Base-by-base conservation (phyloP, 2,329 filamentous ascomycete species). In the Epichloe brachyelytri region DNA sequence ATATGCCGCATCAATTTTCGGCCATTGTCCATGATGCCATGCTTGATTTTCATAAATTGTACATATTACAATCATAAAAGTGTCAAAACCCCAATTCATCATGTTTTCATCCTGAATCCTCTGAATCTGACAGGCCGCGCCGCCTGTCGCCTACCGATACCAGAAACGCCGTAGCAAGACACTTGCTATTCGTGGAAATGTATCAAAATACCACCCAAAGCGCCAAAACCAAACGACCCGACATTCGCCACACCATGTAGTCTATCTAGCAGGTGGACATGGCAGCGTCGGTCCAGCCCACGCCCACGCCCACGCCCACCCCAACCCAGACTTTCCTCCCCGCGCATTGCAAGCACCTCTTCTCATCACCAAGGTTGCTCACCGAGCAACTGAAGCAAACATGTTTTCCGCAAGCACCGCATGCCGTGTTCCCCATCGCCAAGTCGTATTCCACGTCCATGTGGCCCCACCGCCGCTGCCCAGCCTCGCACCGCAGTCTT, bases 331-430 rank as follows among this genome's bases (percentile, higher is more conserved):
- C 57, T 20, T 62, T 68, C 43, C 62, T 61, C 8, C 71, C 71
- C 0, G 76, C 75, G 57, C 79, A 82, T 4, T 61, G 64, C 43
- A 82, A 56, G 56, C 79, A 82, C 40, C 71, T 66, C 53, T 75
- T 68, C 57, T 76, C 67, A 54, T 76, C 72, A 3, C 77, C 77
- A 0, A 82, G 64, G 54, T 78, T 78, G 54, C 75, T 79, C 40
- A 82, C 70, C 0, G 78, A 79, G 59, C 79, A 83, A 50, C 75
- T 72, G 51, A 74, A 77, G 63, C 79, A 82, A 14, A 82, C 76
- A 11, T 71, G 65, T 60, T 77, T 80, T 5, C 72, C 68, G 52
- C 78, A 83, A 0, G 65, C 69, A 8, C 67, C 68, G 49, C 78
- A 82, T 1, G 64, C 61, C 30, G 64, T 62, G 36, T 62, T 63